phyloP scores from a whole-genome alignment of 2,329 filamentous ascomycete genomes.

The Penicillium sp. region DNA sequence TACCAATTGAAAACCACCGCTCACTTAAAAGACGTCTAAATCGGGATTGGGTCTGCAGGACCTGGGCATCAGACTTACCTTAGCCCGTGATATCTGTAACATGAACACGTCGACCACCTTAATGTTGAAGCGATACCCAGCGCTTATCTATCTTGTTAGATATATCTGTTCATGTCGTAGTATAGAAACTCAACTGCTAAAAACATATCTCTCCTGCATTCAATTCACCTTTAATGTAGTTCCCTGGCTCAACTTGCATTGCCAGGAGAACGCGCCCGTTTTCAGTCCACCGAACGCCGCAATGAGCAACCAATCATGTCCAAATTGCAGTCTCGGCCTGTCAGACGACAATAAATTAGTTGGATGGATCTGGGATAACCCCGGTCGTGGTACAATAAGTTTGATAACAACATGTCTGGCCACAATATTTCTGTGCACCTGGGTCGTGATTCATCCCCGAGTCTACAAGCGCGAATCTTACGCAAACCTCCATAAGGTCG shows the following conservation, averaged over 20 bases:
- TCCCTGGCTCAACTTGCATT: background rate
- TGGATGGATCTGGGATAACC: background rate
- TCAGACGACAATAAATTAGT: background rate
- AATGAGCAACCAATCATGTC: background rate
- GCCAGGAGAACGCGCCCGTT: background rate
- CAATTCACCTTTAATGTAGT: background rate
- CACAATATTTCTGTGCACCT: background rate
- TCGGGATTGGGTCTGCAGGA: too few species aligned
- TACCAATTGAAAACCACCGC: too few species aligned
- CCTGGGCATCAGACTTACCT: too few species aligned
- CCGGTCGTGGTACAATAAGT: background rate
- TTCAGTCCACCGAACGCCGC: background rate
- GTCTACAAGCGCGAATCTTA: background rate
- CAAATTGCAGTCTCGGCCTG: background rate
- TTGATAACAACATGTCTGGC: background rate
- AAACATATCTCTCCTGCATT: too few species aligned
- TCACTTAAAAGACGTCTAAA: too few species aligned
- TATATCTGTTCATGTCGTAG: too few species aligned
- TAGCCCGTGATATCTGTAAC: too few species aligned
- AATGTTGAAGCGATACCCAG: too few species aligned
- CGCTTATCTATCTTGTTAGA: too few species aligned
- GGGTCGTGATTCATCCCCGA: background rate
- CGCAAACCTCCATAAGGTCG: background rate
- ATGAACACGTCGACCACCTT: too few species aligned
- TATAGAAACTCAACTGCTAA: too few species aligned